Evolutionary conservation across 1,284 basidiomycete species (phyloP).

Genomic region (Singerocomus inundabilis): DNA sequence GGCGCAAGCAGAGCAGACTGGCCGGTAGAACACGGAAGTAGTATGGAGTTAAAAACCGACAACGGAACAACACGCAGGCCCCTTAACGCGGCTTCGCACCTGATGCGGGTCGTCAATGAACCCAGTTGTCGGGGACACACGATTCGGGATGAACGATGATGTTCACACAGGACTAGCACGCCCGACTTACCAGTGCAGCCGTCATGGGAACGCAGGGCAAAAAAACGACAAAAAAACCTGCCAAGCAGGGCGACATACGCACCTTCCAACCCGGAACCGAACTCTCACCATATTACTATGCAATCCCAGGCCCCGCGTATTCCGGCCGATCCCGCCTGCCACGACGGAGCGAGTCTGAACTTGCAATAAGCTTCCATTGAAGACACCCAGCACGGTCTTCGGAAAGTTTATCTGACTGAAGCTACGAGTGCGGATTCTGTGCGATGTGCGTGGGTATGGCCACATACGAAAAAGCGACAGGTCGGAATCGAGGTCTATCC

Average conservation of each 20-base stretch:
- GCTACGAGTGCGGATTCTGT: not conserved
- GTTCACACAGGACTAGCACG: slow-evolving; percentile 3
- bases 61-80: too few species aligned
- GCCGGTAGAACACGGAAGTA: too few species aligned
- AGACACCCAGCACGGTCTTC: not conserved
- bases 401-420: slow-evolving; percentile 8
- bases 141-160: too few species aligned
- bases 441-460: not conserved
- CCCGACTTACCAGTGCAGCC: not conserved
- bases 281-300: not conserved
- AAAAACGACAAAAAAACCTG: not conserved
- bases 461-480: slow-evolving; percentile 10
- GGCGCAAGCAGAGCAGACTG: not conserved
- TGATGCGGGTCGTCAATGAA: slow-evolving; percentile 4
- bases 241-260: not conserved
- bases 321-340: not conserved
- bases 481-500: not conserved
- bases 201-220: slow-evolving; percentile 3
- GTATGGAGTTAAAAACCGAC: too few species aligned
- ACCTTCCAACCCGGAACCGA: not conserved
- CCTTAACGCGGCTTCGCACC: not conserved
- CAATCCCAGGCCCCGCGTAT: not conserved
- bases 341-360: not conserved
- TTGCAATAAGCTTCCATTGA: not conserved
- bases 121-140: not conserved